Conservation (phyloP, 257 asterid species). For the Capsicum pubescens region DNA sequence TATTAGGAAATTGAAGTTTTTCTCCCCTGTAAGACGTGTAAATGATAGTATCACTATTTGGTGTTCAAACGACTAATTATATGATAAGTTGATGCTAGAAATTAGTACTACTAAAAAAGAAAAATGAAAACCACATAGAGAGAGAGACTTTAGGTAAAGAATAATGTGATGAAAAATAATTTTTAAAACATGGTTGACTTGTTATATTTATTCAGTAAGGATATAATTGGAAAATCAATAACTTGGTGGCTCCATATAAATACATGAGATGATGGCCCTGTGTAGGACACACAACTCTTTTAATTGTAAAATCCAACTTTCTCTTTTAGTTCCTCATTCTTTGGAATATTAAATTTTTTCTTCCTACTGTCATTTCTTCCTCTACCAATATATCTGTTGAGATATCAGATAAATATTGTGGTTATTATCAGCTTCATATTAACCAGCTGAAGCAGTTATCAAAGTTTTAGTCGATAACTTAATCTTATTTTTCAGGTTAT, state of each 20-base stretch:
- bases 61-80: not conserved
- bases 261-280: not conserved
- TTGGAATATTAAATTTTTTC: not conserved
- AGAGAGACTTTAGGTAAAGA: no score
- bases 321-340: not conserved
- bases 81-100: not conserved
- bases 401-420: not conserved
- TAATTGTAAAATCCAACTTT: not conserved
- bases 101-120: not conserved
- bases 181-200: not conserved
- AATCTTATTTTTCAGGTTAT: not conserved
- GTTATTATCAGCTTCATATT: not conserved
- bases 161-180: not conserved
- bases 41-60: not conserved
- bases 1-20: no score
- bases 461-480: not conserved
- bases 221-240: slow-evolving; percentile 7
- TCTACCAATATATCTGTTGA: not conserved
- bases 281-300: not conserved
- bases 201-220: not conserved
- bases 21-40: not conserved
- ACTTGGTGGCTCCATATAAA: slow-evolving; percentile 8
- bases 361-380: not conserved
- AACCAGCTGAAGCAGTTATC: not conserved
- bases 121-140: not conserved